Evolutionary conservation across 2,329 filamentous ascomycete species (phyloP).

Genomic region (Neofusicoccum cordaticola): DNA sequence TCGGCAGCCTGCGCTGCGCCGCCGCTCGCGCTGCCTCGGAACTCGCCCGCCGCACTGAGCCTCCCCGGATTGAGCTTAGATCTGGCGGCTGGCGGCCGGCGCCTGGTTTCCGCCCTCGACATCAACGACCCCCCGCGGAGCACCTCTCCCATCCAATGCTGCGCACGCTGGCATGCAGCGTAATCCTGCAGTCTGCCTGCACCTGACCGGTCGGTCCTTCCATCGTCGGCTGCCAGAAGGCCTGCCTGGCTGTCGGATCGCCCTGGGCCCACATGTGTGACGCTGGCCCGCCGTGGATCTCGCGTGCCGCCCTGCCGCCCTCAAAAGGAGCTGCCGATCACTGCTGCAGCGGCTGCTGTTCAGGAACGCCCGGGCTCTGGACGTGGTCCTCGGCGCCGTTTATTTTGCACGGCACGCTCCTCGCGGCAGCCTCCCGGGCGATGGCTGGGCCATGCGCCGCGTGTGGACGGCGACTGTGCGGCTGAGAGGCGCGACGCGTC

Average conservation of each 20-base stretch:
- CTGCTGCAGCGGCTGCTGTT: no score
- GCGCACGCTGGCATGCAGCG: no score
- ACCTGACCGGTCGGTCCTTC: background rate
- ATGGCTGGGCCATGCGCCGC: no score
- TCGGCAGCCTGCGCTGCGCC: no score
- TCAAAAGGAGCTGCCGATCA: background rate
- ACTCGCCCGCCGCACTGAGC: background rate
- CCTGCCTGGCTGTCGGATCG: background rate
- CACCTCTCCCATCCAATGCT: no score
- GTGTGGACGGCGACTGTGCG: background rate
- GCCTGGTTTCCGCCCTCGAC: background rate
- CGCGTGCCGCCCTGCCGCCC: background rate
- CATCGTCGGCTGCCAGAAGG: background rate
- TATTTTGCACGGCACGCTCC: background rate
- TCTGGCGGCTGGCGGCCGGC: no score
- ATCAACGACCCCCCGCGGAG: background rate
- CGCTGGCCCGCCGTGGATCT: background rate
- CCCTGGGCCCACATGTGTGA: slow-evolving; percentile 3
- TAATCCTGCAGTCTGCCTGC: background rate
- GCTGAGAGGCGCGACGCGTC: background rate
- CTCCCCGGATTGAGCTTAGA: background rate
- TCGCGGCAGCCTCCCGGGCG: background rate
- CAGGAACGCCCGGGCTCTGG: no score
- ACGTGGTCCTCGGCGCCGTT: no score
- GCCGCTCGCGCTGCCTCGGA: background rate